Base-by-base conservation (phyloP, 1,139 yeast species). In the Candida tunisiensis region DNA sequence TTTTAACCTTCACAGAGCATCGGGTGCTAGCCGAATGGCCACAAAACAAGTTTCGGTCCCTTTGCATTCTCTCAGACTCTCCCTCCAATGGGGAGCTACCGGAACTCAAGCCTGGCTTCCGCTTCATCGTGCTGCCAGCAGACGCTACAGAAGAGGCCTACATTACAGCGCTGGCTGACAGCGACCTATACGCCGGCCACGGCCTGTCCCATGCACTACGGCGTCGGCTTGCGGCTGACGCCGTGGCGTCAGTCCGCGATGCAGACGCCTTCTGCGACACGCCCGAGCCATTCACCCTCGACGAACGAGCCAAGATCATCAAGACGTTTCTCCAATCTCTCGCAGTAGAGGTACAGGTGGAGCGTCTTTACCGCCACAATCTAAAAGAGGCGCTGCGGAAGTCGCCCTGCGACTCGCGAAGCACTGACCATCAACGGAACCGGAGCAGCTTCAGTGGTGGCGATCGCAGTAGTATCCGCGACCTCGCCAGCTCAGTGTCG, bases 281-380 rank as follows among this genome's bases (percentile, higher is more conserved):
- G 18, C 9, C 18, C 10, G 18, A 14, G 5, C 23, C 19, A 10
- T 3, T 3, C 3, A 24, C 32, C 9, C 31, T 39, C 15, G 28
- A 57, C 25, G 65, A 62, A 30, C 52, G 72, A 27, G 51, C 62
- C 0, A 30, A 37, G 11, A 65, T 73, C 11, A 63, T 74, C 8
- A 36, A 53, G 23, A 48, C 45, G 11, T 74, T 68, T 41, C 49
- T 73, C 15, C 54, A 52, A 11, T 57, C 52, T 26, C 38, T 73
- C 25, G 75, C 78, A 9, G 60, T 66, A 28, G 60, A 65, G 33
- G 68, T 73, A 11, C 83, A 74, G 45, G 64, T 71, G n/a, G 67
- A 63, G 16, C 49, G 83, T 26, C 62, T 74, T 7, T 72, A 64
- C 44, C n/a, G n/a, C n/a, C n/a, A n/a, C n/a, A n/a, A n/a, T n/a